These are phyloP conservation scores for Singerocomus inundabilis DNA, from an alignment of 1,284 basidiomycete genomes.

Conservation along the genomic window DNA sequence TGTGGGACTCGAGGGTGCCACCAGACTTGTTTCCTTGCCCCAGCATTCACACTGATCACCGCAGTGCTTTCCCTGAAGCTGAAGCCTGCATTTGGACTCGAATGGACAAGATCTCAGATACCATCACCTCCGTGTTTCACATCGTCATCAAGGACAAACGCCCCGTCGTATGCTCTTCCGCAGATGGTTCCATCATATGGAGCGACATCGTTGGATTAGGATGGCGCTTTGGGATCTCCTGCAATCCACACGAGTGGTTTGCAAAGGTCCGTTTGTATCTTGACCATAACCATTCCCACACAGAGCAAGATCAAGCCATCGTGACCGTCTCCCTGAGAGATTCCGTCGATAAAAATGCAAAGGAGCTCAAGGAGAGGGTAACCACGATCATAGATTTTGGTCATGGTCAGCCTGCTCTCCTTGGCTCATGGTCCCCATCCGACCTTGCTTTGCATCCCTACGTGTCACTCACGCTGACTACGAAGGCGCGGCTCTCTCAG, in stretches of 20 bases:
- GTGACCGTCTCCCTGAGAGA: constrained; percentile 15
- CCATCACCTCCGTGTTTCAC: constrained; percentile 28
- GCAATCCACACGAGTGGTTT: constrained; percentile 21
- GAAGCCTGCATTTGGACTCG: too few species aligned
- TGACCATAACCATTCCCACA: constrained; percentile 27
- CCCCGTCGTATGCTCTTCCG: constrained; percentile 18
- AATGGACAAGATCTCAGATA: constrained; percentile 31
- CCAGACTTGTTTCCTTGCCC: background rate
- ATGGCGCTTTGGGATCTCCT: constrained; percentile 30
- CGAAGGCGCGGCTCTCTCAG: constrained; percentile 19
- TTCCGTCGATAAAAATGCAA: background rate
- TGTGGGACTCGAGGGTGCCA: constrained; percentile 1
- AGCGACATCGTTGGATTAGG: constrained; percentile 30
- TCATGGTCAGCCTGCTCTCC: constrained; percentile 23
- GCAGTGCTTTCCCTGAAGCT: background rate
- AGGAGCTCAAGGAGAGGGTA: constrained; percentile 12
- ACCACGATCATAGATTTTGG: constrained; percentile 26
- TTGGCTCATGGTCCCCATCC: constrained; percentile 24
- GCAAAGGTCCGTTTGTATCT: constrained; percentile 27
- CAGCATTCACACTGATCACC: background rate
- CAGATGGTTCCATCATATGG: constrained; percentile 18
- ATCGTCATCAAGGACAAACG: constrained; percentile 22
- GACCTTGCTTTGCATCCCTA: constrained; percentile 21
- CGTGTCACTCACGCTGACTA: constrained; percentile 20
- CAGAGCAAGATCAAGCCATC: constrained; percentile 22